These are phyloP conservation scores for Chaetomium olivaceum DNA, from an alignment of 2,329 filamentous ascomycete genomes.

Conservation along the genomic window DNA sequence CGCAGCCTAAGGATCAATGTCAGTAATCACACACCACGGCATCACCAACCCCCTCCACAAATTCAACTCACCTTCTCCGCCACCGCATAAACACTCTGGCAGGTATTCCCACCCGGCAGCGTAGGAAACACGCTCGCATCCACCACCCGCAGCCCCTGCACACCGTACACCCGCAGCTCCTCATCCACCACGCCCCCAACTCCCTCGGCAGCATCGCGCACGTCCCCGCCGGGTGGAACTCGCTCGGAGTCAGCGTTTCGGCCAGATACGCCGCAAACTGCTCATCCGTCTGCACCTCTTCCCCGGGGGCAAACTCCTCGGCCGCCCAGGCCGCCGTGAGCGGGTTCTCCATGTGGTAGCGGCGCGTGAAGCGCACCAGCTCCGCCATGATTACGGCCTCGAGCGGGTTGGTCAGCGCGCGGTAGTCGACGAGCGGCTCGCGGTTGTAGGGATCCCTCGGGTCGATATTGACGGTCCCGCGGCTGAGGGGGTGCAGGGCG, in stretches of 20 bases:
- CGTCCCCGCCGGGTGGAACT: slow-evolving; percentile 37
- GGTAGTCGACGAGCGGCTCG: slow-evolving; percentile 43
- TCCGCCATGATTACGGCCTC: slow-evolving; percentile 51
- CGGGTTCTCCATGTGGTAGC: slow-evolving; percentile 34
- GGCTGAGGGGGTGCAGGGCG: slow-evolving; percentile 44
- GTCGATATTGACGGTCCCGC: slow-evolving; percentile 44
- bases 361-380: slow-evolving; percentile 42
- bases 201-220: slow-evolving; percentile 33
- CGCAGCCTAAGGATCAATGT: slow-evolving; percentile 16
- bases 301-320: slow-evolving; percentile 41
- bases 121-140: slow-evolving; percentile 30
- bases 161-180: slow-evolving; percentile 32
- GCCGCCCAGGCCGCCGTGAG: slow-evolving; percentile 37
- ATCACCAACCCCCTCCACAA: not conserved
- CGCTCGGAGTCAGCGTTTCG: slow-evolving; percentile 27
- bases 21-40: not conserved
- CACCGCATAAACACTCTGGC: slow-evolving; percentile 32
- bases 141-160: slow-evolving; percentile 28
- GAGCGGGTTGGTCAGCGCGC: slow-evolving; percentile 48
- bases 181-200: slow-evolving; percentile 32
- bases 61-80: slow-evolving; percentile 31
- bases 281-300: slow-evolving; percentile 36
- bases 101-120: slow-evolving; percentile 30
- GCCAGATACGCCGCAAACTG: slow-evolving; percentile 33
- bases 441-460: slow-evolving; percentile 38